phyloP scores from a whole-genome alignment of 495 filamentous ascomycete genomes.

The Cetradonia linearis region DNA sequence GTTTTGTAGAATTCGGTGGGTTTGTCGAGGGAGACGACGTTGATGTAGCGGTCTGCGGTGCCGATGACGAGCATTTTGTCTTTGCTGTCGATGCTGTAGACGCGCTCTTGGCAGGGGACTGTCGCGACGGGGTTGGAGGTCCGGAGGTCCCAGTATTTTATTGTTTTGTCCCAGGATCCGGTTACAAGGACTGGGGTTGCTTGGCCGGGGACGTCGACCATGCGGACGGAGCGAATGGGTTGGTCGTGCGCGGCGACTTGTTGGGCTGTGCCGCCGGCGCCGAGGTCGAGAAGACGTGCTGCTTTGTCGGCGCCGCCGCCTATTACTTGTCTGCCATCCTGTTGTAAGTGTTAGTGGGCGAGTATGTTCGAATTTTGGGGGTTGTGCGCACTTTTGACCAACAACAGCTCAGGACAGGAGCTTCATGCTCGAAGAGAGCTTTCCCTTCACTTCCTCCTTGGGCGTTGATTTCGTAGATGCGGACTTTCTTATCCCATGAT shows the following conservation, averaged over 20 bases:
- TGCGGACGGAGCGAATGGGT: conserved; percentile 68
- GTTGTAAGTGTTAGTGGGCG: conserved; percentile 9
- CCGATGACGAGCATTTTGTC: conserved; percentile 70
- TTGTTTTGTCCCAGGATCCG: conserved; percentile 89
- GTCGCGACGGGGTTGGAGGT: conserved; percentile 50
- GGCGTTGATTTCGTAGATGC: conserved; percentile 77
- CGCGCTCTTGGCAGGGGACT: conserved; percentile 62
- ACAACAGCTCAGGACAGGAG: conserved; percentile 64
- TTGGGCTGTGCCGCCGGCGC: conserved; percentile 40
- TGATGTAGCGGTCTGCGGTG: conserved; percentile 80
- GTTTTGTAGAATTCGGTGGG: conserved; percentile 73
- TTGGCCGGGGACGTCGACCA: conserved; percentile 51
- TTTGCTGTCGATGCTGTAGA: conserved; percentile 80
- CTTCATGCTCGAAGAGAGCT: conserved; percentile 66
- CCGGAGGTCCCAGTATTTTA: conserved; percentile 93
- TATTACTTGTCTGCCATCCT: conserved; percentile 68
- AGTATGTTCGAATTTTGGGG: conserved; percentile 1
- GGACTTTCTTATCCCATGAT: conserved; percentile 90
- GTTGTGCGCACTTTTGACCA: conserved; percentile 67
- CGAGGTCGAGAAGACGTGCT: conserved; percentile 67
- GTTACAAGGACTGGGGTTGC: conserved; percentile 63
- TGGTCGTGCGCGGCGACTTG: conserved; percentile 72
- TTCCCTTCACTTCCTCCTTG: conserved; percentile 65
- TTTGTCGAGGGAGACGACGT: conserved; percentile 72
- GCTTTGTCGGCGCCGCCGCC: conserved; percentile 79